Percentiles rank a stretch among this genome's conserved stretches.
Evolutionary conservation across 495 filamentous ascomycete species (phyloP).

Genomic region (Hyaloscypha bicolor): DNA sequence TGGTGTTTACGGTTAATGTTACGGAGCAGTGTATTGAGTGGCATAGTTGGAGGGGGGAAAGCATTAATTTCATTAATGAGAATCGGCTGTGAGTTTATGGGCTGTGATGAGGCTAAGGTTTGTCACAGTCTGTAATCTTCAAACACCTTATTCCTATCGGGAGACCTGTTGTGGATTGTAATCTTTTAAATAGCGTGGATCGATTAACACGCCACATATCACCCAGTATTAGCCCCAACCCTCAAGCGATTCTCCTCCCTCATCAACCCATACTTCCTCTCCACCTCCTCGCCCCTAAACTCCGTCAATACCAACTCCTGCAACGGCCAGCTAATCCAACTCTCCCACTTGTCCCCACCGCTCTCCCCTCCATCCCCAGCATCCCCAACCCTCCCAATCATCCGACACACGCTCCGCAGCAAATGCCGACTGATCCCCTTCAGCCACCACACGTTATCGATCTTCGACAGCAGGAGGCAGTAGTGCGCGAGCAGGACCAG

Average conservation of each 20-base stretch:
- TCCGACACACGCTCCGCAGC: conserved; percentile 33
- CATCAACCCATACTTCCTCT: no score
- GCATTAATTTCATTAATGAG: conserved; percentile 21
- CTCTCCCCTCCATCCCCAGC: no score
- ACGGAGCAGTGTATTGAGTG: conserved; percentile 7
- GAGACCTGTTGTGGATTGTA: no score
- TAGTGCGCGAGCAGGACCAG: conserved; percentile 55
- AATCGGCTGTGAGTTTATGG: conserved; percentile 9
- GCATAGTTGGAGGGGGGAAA: conserved; percentile 23
- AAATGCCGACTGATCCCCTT: conserved; percentile 44
- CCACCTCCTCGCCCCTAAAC: conserved; percentile 37
- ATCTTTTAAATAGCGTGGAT: no score
- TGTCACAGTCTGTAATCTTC: background rate
- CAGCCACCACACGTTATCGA: conserved; percentile 57
- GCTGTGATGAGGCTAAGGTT: background rate
- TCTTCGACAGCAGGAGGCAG: conserved; percentile 49
- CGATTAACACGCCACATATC: no score
- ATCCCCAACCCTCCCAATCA: conserved; percentile 18
- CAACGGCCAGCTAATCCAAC: conserved; percentile 38
- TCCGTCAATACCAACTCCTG: conserved; percentile 38
- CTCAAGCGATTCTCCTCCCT: no score
- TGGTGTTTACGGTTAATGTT: conserved; percentile 20
- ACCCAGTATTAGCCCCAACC: no score
- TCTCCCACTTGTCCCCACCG: conserved; percentile 22
- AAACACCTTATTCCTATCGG: no score